phyloP scores from a whole-genome alignment of 345 rosid genomes.

The Ceriops zippeliana region DNA sequence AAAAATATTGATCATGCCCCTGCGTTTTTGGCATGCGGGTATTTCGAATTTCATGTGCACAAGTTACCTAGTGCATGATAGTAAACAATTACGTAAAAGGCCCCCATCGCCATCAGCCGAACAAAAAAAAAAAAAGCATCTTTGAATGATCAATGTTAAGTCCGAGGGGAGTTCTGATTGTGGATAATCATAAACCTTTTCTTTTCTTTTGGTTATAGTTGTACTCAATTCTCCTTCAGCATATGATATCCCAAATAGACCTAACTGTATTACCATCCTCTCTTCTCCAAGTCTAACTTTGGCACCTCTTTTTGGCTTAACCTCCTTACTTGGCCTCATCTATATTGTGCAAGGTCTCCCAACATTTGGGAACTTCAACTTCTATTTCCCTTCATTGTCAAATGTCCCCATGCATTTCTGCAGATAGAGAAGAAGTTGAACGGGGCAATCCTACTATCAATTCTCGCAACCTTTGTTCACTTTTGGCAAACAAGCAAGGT shows the following conservation, averaged over 20 bases:
- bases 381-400: neutral
- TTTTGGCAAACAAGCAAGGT: neutral
- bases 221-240: slow-evolving; percentile 23
- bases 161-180: slow-evolving; percentile 11
- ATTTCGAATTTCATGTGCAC: slow-evolving; percentile 54
- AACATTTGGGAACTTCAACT: neutral
- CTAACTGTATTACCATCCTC: slow-evolving; percentile 4
- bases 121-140: slow-evolving; percentile 44
- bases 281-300: slow-evolving; percentile 20
- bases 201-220: slow-evolving; percentile 8
- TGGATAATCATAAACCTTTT: slow-evolving; percentile 47
- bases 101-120: slow-evolving; percentile 32
- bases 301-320: slow-evolving; percentile 25
- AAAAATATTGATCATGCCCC: slow-evolving; percentile 9
- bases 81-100: slow-evolving; percentile 25
- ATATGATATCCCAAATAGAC: slow-evolving; percentile 27
- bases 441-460: neutral
- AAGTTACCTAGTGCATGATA: slow-evolving; percentile 58
- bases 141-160: slow-evolving; percentile 34
- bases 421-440: neutral
- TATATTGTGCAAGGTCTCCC: slow-evolving; percentile 13
- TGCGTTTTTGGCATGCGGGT: slow-evolving; percentile 48
- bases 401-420: slow-evolving; percentile 1
- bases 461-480: neutral
- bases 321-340: slow-evolving; percentile 17